These are phyloP conservation scores for Apiospora kogelbergensis DNA, from an alignment of 2,329 filamentous ascomycete species.

Conservation along the genomic window DNA sequence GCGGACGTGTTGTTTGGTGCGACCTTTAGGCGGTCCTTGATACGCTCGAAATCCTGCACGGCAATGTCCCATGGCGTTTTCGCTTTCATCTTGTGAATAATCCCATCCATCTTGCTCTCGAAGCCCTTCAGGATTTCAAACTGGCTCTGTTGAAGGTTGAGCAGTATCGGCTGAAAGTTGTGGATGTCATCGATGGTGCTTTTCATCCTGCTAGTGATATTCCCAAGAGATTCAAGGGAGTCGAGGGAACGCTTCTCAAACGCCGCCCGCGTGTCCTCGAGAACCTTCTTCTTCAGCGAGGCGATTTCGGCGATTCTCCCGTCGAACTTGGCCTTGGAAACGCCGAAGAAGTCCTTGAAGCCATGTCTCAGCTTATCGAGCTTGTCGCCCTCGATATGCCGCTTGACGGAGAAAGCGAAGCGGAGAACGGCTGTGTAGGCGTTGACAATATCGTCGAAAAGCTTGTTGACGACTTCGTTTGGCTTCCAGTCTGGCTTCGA, in stretches of 20 bases:
- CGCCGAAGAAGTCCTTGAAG: neutral
- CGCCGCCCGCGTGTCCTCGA: neutral
- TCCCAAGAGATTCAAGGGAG: neutral
- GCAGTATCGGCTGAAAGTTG: neutral
- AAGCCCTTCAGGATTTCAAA: neutral
- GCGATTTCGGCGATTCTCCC: neutral
- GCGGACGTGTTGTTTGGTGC: neutral
- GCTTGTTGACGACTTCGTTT: neutral
- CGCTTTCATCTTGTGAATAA: neutral
- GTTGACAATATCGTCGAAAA: neutral
- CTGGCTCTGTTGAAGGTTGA: neutral
- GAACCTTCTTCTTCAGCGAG: neutral
- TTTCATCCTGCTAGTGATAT: neutral
- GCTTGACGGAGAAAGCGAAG: neutral
- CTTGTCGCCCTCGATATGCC: neutral
- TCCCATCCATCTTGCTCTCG: neutral
- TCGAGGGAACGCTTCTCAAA: neutral
- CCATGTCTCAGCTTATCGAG: neutral
- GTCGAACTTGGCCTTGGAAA: neutral
- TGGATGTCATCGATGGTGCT: neutral
- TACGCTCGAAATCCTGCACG: neutral
- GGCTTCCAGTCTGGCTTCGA: neutral
- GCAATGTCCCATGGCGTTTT: neutral
- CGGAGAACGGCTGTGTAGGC: neutral
- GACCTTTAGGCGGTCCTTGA: neutral